A percentile compares a stretch with the other conserved stretches of the same genome.
These are phyloP conservation scores for Hirschioporus abietinus DNA, from an alignment of 768 basidiomycete species.

Conservation along the genomic window DNA sequence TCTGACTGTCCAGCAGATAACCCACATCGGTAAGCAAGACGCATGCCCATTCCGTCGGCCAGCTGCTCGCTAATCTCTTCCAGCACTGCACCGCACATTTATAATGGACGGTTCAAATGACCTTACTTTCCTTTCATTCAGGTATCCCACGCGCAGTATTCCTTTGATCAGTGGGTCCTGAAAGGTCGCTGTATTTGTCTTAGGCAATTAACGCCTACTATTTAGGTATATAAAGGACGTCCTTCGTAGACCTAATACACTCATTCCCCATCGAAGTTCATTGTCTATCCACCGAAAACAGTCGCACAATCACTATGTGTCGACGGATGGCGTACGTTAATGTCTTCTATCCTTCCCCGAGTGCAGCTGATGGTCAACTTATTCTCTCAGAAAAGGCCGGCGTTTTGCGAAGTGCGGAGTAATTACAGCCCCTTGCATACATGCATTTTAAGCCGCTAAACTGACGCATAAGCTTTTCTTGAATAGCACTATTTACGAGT, in stretches of 20 bases:
- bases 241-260: conserved; percentile 22
- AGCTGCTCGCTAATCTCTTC: background rate
- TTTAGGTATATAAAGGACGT: conserved; percentile 15
- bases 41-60: background rate
- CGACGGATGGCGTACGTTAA: conserved; percentile 66
- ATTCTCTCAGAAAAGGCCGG: conserved; percentile 59
- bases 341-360: conserved; percentile 3
- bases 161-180: conserved; percentile 19
- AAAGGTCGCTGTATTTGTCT: conserved; percentile 22
- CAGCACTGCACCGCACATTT: background rate
- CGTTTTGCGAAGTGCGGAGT: conserved; percentile 71
- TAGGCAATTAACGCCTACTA: conserved; percentile 20
- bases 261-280: conserved; percentile 21
- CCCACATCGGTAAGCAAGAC: background rate
- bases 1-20: background rate
- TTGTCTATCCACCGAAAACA: conserved; percentile 8
- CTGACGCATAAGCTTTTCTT: conserved; percentile 14
- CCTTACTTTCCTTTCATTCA: background rate
- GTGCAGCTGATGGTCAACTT: conserved; percentile 13
- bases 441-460: conserved; percentile 5
- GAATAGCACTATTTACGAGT: conserved; percentile 6
- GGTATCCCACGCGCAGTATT: background rate
- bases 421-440: conserved; percentile 20
- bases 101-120: background rate
- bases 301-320: conserved; percentile 45